Evolutionary conservation across 1,139 yeast genomes (phyloP), one percentile per base, ranked within the genome.

Genomic region (Yamadazyma conglobata): DNA sequence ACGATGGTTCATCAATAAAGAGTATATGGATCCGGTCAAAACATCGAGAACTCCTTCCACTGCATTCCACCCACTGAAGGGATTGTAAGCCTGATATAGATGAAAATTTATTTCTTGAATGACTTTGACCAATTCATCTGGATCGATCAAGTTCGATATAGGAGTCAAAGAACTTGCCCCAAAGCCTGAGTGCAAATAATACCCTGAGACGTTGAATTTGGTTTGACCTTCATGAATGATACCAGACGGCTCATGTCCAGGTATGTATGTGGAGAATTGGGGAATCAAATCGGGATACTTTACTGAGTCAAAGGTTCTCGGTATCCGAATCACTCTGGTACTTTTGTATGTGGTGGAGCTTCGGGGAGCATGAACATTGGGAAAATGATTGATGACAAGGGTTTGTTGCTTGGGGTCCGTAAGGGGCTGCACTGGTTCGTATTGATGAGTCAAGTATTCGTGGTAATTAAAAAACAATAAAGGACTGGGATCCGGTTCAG

Each of bases 241-340:
- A 0, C 87, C 87, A 1, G 84, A 89, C 1, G 81, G 77, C 46
- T 83, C 93, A 3, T 38, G 42, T 0, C 94, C 93, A 0, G 89
- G 93, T 2, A 67, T 49, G 15, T 45, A 52, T 1, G 56, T 52
- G 8, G 86, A 77, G 47, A 82, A 83, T 45, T 69, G 77, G 1
- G 91, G 89, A 10, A 66, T 59, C 20, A 64, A 46, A 37, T 64
- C 68, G 22, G 55, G 65, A 33, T 48, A 42, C 2, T 30, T 28
- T 26, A 37, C 16, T 24, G 60, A 49, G 33, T 54, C 45, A 40
- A 60, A 77, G 6, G 64, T 39, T 41, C 89, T 48, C 17, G 89
- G 89, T 3, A 84, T 64, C 30, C 91, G 51, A 2, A 83, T 77
- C 6, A 83, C 64, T 35, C 93, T 57, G 0, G 86, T 76, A 6